Evolutionary conservation across 352 stramenopile genomes (phyloP), one percentile per base, ranked within the genome.

Genomic region (Pythium biforme): DNA sequence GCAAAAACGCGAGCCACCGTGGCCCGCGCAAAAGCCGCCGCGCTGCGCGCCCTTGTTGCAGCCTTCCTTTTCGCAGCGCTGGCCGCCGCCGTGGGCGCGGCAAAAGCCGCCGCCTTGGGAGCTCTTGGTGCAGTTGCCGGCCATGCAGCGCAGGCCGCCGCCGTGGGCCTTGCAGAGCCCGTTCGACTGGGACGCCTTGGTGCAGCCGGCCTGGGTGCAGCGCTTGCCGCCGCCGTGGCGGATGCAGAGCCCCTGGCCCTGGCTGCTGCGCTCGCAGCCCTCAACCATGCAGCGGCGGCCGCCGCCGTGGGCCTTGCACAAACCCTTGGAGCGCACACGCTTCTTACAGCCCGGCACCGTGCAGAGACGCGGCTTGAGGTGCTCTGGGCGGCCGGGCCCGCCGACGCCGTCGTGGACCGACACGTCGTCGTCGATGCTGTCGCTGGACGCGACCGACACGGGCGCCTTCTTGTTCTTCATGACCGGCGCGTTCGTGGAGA

Each of bases 131-230:
- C 88, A 96, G 0, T 84, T 81, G 3, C 69, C 62, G 6, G 75
- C 75, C 53, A 89, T 76, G 62, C 88, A 96, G 12, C 88, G 86
- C 27, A 92, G 67, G 1, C 83, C 86, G 20, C 88, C 88, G 26
- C 88, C 88, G 74, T 96, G 88, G 0, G 81, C 79, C 55, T 94
- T 94, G 74, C 88, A 96, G 4, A 94, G 79, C 3, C 85, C 85
- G 39, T 95, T 93, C 25, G 79, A 91, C 74, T 93, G 83, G 10
- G 79, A 88, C 2, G 80, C 79, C 69, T 93, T 92, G 51, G 83
- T 91, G 66, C 88, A 96, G 11, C 85, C 87, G 1, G 72, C 45
- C 59, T 92, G 75, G 90, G 68, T 66, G 39, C 86, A 95, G 1
- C 84, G 79, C 46, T 56, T 66, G 77, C 84, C 86, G 75, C 85